Base-by-base conservation (phyloP, 371 early-diverging fungal species). In the Batrachochytrium dendrobatidis region DNA sequence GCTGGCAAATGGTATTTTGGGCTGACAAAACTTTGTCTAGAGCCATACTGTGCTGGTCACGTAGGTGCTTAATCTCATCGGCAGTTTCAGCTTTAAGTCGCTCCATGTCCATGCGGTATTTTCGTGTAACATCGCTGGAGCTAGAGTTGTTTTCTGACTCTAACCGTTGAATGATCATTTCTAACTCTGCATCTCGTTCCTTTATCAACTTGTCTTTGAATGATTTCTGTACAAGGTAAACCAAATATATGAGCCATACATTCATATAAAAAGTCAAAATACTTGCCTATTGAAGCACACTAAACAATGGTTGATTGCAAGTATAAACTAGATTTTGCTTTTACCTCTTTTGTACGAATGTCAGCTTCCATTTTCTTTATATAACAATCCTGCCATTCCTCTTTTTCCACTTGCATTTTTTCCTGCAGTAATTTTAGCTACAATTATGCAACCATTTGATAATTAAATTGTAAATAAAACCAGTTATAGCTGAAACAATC, bases 131-230 rank as follows among this genome's bases (percentile, higher is more conserved):
- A 30, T 75, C 74, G 32, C 64, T 62, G 10, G 71, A 59, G 26
- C 43, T 64, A 1, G 66, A 67, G 53, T 55, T 65, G 4, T 68
- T 67, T 54, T 79, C 80, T 44, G 61, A 59, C 56, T 77, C 77
- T 12, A 79, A 52, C 24, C 76, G 70, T 55, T 66, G 63, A 12
- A 79, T 66, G 6, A 79, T 64, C 62, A 69, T 59, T 53, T 79
- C 80, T 17, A 79, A 61, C 58, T 79, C 80, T 12, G 66, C 69
- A 55, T 79, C 80, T 4, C 80, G 62, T 55, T 79, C 76, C 26
- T 66, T 35, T 22, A 75, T 45, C 24, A 77, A 62, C 64, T 59
- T 56, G 50, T 73, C 77, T 35, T 71, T 71, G 58, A 79, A 63
- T 33, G 29, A 51, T 67, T 73, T 73, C 73, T 68, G 53, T 34